phyloP scores from a whole-genome alignment of 345 rosid genomes.

The Populus tremula region DNA sequence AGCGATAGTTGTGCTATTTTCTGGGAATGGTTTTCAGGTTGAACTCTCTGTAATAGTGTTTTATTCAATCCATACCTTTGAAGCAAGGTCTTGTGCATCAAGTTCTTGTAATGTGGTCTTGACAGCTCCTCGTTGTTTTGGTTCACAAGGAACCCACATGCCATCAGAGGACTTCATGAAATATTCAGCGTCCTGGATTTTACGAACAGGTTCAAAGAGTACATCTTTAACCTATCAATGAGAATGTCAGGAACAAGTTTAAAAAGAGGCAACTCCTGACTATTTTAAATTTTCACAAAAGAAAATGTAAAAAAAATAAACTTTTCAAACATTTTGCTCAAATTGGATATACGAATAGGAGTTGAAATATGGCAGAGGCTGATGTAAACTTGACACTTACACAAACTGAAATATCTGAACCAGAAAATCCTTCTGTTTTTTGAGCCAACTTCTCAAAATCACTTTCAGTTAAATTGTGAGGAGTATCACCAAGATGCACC shows the following conservation, averaged over 20 bases:
- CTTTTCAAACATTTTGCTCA: not conserved
- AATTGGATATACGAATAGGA: not conserved
- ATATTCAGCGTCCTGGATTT: constrained; percentile 80
- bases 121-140: constrained; percentile 69
- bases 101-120: constrained; percentile 73
- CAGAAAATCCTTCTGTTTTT: constrained; percentile 82
- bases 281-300: not conserved
- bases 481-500: constrained; percentile 96
- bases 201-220: constrained; percentile 87
- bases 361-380: not conserved
- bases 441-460: constrained; percentile 77
- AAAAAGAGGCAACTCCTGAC: not conserved
- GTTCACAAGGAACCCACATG: constrained; percentile 83
- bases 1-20: not conserved
- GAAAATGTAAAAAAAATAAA: not conserved
- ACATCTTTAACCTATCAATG: constrained; percentile 76
- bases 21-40: not conserved
- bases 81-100: constrained; percentile 64
- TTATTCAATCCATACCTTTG: constrained; percentile 42
- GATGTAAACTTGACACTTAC: constrained; percentile 38
- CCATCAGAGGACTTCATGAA: constrained; percentile 52
- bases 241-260: not conserved
- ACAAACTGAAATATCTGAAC: constrained; percentile 92
- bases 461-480: constrained; percentile 70
- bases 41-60: not conserved